Percentiles rank a stretch among this genome's conserved stretches.
Conservation (phyloP, 2,329 filamentous ascomycete species). For the Trichoderma pleuroti region DNA sequence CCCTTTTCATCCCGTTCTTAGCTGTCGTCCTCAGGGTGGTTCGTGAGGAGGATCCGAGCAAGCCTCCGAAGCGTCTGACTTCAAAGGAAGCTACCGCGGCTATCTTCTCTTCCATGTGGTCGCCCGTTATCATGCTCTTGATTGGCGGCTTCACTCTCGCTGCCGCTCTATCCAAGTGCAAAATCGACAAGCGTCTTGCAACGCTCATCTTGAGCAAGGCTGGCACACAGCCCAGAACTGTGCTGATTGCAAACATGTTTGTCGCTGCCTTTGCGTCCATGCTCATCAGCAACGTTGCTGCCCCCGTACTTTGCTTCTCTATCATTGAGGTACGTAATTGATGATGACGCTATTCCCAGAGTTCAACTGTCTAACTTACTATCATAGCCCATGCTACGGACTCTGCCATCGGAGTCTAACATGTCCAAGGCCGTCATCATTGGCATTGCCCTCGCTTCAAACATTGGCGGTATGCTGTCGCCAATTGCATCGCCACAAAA, state of each 20-base stretch:
- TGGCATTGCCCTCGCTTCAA: slow-evolving; percentile 90
- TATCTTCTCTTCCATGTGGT: slow-evolving; percentile 97
- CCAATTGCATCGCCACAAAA: slow-evolving; percentile 98
- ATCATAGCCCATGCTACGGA: slow-evolving; percentile 80
- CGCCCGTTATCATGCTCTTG: slow-evolving; percentile 95
- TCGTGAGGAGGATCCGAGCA: slow-evolving; percentile 59
- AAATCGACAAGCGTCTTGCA: slow-evolving; percentile 95
- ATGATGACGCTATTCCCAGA: neutral
- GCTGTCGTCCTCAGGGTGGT: slow-evolving; percentile 84
- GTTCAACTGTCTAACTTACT: neutral
- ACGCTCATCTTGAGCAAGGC: slow-evolving; percentile 96
- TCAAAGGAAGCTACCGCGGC: slow-evolving; percentile 77
- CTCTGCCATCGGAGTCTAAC: slow-evolving; percentile 80
- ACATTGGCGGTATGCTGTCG: slow-evolving; percentile 93
- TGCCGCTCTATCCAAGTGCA: slow-evolving; percentile 92
- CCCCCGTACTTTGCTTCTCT: slow-evolving; percentile 93
- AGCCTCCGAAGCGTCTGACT: slow-evolving; percentile 65
- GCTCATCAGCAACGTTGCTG: slow-evolving; percentile 98
- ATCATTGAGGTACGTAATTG: slow-evolving; percentile 76
- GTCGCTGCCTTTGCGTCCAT: slow-evolving; percentile 97
- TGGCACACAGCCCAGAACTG: slow-evolving; percentile 82
- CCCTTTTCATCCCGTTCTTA: slow-evolving; percentile 87
- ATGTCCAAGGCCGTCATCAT: slow-evolving; percentile 96
- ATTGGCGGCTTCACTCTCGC: slow-evolving; percentile 95
- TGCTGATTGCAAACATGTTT: slow-evolving; percentile 97